Evolutionary conservation across 1,139 yeast genomes (phyloP).

Genomic region (Blastobotrys malaysiensis): DNA sequence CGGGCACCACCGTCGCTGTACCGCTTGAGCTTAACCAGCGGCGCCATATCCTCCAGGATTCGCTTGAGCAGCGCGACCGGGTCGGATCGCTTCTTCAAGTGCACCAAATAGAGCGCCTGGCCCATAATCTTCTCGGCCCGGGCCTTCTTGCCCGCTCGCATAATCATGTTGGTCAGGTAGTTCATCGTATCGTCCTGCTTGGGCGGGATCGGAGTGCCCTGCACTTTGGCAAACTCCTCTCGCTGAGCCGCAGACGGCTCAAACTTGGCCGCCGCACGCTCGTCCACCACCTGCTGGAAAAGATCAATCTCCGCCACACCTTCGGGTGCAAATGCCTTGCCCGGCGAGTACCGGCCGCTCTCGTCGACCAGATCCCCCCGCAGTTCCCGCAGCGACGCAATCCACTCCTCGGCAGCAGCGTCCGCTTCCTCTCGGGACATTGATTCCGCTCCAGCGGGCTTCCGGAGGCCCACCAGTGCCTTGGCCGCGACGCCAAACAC

Average conservation of each 20-base stretch:
- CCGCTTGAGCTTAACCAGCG: slow-evolving; percentile 72
- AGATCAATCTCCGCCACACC: slow-evolving; percentile 25
- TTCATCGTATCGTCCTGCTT: slow-evolving; percentile 65
- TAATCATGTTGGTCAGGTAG: slow-evolving; percentile 76
- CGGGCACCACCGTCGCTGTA: slow-evolving; percentile 84
- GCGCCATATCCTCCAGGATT: slow-evolving; percentile 78
- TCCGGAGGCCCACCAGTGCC: slow-evolving; percentile 19
- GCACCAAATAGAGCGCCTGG: slow-evolving; percentile 75
- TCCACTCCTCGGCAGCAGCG: slow-evolving; percentile 48
- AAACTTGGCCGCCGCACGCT: slow-evolving; percentile 15
- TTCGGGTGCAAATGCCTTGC: slow-evolving; percentile 31
- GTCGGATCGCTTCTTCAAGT: slow-evolving; percentile 62
- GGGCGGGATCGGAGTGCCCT: slow-evolving; percentile 53
- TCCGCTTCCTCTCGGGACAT: slow-evolving; percentile 17
- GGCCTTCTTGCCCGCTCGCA: slow-evolving; percentile 89
- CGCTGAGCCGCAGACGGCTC: slow-evolving; percentile 57
- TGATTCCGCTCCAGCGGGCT: slow-evolving; percentile 10
- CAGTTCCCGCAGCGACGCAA: slow-evolving; percentile 46
- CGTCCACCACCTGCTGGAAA: slow-evolving; percentile 20
- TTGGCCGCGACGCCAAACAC: slow-evolving; percentile 17
- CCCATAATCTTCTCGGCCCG: slow-evolving; percentile 69
- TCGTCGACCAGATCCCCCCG: slow-evolving; percentile 13
- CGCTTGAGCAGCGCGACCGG: slow-evolving; percentile 73
- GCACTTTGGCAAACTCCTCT: slow-evolving; percentile 47
- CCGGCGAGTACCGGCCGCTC: slow-evolving; percentile 31